Conservation (phyloP, 108 stramenopile genomes). For the Skeletonema grethae region DNA sequence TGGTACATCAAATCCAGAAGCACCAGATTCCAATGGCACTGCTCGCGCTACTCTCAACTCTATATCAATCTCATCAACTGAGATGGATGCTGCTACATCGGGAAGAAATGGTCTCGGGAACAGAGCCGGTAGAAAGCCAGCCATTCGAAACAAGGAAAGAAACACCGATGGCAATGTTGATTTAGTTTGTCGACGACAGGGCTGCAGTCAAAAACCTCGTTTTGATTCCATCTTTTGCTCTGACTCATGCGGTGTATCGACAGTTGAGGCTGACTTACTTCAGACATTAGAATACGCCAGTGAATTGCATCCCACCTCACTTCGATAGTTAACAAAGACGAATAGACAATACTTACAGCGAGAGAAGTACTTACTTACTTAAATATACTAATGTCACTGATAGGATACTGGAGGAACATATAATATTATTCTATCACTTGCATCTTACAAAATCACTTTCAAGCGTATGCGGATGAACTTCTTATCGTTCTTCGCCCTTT, state of each 20-base stretch:
- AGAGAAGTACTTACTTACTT: background rate
- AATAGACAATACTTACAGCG: background rate
- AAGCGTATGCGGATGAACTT: too few relatives aligned
- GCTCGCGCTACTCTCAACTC: constrained; percentile 1
- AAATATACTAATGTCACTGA: too few relatives aligned
- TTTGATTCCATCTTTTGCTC: constrained; percentile 89
- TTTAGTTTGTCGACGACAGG: constrained; percentile 47
- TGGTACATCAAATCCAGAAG: constrained; percentile 10
- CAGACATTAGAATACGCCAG: constrained; percentile 64
- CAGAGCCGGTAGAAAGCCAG: background rate
- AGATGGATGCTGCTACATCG: background rate
- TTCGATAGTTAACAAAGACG: constrained; percentile 24
- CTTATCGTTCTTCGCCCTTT: too few relatives aligned
- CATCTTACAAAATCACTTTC: too few relatives aligned
- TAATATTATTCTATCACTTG: too few relatives aligned
- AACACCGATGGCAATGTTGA: background rate
- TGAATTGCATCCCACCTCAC: constrained; percentile 68
- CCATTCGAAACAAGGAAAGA: background rate
- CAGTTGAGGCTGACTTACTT: constrained; percentile 72
- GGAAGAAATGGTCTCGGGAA: background rate
- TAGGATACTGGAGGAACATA: too few relatives aligned
- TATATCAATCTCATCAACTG: background rate
- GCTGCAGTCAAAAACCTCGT: constrained; percentile 58
- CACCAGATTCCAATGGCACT: background rate
- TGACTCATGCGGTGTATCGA: constrained; percentile 76